A percentile compares a stretch with the other conserved stretches of the same genome.
phyloP scores from a whole-genome alignment of 2,329 filamentous ascomycete species.

The Ceratocystis cacaofunesta region DNA sequence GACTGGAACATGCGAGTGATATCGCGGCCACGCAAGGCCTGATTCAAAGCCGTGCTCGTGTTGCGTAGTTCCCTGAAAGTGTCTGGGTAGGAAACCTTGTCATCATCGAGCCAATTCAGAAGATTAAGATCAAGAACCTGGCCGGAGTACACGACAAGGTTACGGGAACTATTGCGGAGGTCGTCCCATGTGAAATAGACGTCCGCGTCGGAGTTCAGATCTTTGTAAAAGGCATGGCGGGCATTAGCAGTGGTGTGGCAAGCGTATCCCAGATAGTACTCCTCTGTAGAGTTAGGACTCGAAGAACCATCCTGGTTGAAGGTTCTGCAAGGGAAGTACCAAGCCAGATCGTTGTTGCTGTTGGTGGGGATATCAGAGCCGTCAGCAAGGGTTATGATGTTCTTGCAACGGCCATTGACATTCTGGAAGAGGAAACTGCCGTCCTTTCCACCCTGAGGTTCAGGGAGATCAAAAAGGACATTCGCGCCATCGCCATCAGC shows the following conservation, averaged over 20 bases:
- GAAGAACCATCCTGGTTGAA: slow-evolving; percentile 90
- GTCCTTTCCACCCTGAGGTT: slow-evolving; percentile 74
- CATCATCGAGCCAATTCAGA: slow-evolving; percentile 75
- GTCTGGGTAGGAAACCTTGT: slow-evolving; percentile 58
- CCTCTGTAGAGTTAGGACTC: slow-evolving; percentile 55
- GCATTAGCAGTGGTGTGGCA: slow-evolving; percentile 66
- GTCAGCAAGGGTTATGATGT: slow-evolving; percentile 56
- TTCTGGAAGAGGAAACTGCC: slow-evolving; percentile 97
- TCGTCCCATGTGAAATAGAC: slow-evolving; percentile 97
- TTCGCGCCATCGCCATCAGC: slow-evolving; percentile 45
- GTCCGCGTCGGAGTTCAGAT: slow-evolving; percentile 55
- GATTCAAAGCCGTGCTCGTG: slow-evolving; percentile 43
- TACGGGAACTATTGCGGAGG: slow-evolving; percentile 73
- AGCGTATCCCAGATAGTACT: slow-evolving; percentile 68
- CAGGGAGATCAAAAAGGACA: slow-evolving; percentile 71
- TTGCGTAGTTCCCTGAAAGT: slow-evolving; percentile 69
- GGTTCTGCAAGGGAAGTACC: slow-evolving; percentile 89
- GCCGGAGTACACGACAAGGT: slow-evolving; percentile 86
- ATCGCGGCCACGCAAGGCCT: slow-evolving; percentile 63
- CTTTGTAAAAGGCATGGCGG: slow-evolving; percentile 60
- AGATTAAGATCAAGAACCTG: slow-evolving; percentile 84
- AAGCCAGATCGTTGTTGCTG: slow-evolving; percentile 57
- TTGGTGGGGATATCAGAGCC: slow-evolving; percentile 70
- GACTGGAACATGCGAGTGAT: slow-evolving; percentile 79
- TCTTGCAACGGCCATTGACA: slow-evolving; percentile 94